phyloP scores from a whole-genome alignment of 1,139 yeast genomes.

The Zygosaccharomyces sapae region DNA sequence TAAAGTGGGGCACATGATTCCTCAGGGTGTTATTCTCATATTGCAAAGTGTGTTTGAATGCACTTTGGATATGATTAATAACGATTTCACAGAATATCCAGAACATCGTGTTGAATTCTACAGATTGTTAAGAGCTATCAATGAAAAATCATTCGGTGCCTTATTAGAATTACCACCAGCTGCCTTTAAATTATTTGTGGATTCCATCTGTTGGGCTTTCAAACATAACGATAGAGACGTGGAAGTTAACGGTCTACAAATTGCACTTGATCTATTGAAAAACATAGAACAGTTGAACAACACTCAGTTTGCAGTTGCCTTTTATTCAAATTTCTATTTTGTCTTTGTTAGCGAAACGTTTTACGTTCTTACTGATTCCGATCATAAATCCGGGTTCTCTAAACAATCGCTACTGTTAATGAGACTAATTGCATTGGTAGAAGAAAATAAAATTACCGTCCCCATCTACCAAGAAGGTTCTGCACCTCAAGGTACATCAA shows the following conservation, averaged over 20 bases:
- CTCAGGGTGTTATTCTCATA: slow-evolving; percentile 84
- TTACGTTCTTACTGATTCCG: slow-evolving; percentile 91
- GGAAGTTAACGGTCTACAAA: slow-evolving; percentile 80
- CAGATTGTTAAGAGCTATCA: slow-evolving; percentile 80
- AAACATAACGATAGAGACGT: slow-evolving; percentile 96
- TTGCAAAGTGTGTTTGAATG: slow-evolving; percentile 90
- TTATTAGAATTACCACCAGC: slow-evolving; percentile 84
- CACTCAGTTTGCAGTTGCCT: slow-evolving; percentile 75
- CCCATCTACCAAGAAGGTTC: slow-evolving; percentile 75
- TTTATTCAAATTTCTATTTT: slow-evolving; percentile 84
- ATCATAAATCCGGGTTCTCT: slow-evolving; percentile 94
- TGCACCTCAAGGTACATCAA: slow-evolving; percentile 81
- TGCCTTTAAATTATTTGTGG: slow-evolving; percentile 85
- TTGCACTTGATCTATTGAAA: slow-evolving; percentile 74
- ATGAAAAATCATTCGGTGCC: slow-evolving; percentile 79
- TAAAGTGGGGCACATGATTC: slow-evolving; percentile 82
- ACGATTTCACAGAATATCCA: slow-evolving; percentile 93
- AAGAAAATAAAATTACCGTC: slow-evolving; percentile 63
- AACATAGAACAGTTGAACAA: slow-evolving; percentile 79
- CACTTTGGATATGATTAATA: slow-evolving; percentile 91
- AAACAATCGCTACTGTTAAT: slow-evolving; percentile 82
- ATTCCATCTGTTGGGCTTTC: slow-evolving; percentile 96
- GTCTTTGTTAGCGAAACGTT: slow-evolving; percentile 88
- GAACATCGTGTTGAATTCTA: slow-evolving; percentile 97
- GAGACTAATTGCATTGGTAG: slow-evolving; percentile 77